Base-by-base conservation (phyloP, 1,284 basidiomycete species). In the Puccinia novopanici region DNA sequence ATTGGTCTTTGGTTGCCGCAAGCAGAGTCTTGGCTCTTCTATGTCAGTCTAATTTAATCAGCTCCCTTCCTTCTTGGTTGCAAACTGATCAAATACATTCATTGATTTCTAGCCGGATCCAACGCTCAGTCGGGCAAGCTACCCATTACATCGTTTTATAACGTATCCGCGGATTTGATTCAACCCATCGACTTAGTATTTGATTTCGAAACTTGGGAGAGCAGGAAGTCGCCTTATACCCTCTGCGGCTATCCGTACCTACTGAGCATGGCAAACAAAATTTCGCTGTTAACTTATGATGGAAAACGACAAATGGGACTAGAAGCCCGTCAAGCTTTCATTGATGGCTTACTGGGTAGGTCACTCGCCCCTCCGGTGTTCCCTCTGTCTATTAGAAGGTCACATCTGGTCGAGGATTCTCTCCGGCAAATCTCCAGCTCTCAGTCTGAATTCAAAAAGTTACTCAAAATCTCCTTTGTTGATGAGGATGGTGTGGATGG, bases 401-500 rank as follows among this genome's bases (percentile, higher is more conserved):
- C 81, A 0, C 76, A 81, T n/a, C 59, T 85, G 9, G 83, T 85
- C 3, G 75, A 82, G 22, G 84, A 85, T 59, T 83, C 82, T 24
- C 72, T 84, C 24, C 76, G 81, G 12, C 82, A 83, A 76, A 83
- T 83, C 37, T 8, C 81, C 30, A 15, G 3, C 40, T 22, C 55
- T 30, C 67, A 82, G 0, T 27, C 42, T 13, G 74, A 84, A 65
- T 79, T 85, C 24, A 83, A 84, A 50, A 83, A 84, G 57, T 74
- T 81, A 15, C 75, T 85, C 0, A 65, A 82, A 55, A 82, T 85
- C 48, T 75, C 50, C 12, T 85, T 84, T 61, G 82, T 82, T 19
- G 83, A 80, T 10, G 84, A 85, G 78, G 84, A 84, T 37, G 83
- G 84, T 0, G 61, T 84, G 30, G 84, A 84, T 45, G 83, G 83